phyloP scores from a whole-genome alignment of 1,284 basidiomycete genomes.

The Trametes polyzona region DNA sequence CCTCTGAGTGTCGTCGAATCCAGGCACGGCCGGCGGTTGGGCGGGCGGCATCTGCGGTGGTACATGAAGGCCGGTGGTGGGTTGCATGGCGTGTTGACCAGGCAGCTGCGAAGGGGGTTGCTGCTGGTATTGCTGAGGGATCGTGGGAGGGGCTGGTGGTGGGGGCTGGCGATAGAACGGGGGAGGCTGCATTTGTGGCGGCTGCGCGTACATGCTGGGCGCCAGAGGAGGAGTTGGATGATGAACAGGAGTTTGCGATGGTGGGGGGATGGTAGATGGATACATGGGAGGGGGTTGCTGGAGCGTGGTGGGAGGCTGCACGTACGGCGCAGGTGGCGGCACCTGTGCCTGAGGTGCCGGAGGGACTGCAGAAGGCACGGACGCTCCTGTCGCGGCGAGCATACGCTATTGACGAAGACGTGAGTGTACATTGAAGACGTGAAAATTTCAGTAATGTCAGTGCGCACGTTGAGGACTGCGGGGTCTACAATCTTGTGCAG shows the following conservation, averaged over 20 bases:
- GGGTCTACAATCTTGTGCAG: slow-evolving; percentile 95
- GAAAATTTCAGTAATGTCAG: too few species aligned
- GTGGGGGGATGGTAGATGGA: slow-evolving; percentile 13
- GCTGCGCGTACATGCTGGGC: slow-evolving; percentile 31
- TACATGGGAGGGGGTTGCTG: slow-evolving; percentile 22
- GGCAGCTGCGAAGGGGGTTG: slow-evolving; percentile 6
- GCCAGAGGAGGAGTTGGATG: slow-evolving; percentile 34
- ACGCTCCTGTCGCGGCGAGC: slow-evolving; percentile 50
- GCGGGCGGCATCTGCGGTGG: slow-evolving; percentile 28
- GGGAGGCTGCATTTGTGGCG: slow-evolving; percentile 41
- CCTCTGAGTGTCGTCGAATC: slow-evolving; percentile 35
- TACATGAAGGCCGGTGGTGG: slow-evolving; percentile 36
- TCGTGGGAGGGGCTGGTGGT: slow-evolving; percentile 19
- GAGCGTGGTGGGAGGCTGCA: slow-evolving; percentile 38
- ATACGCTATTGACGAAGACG: slow-evolving; percentile 52
- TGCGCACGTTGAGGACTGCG: slow-evolving; percentile 78
- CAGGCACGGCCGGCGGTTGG: slow-evolving; percentile 19
- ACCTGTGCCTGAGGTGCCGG: slow-evolving; percentile 31
- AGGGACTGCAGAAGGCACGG: slow-evolving; percentile 25
- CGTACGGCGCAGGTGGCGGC: slow-evolving; percentile 40
- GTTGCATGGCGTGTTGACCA: slow-evolving; percentile 20
- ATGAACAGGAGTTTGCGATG: slow-evolving; percentile 33
- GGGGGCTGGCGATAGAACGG: slow-evolving; percentile 49
- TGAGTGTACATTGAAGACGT: slow-evolving; percentile 52
- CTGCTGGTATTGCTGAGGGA: slow-evolving; percentile 32